These are phyloP conservation scores for Zangia roseola DNA, from an alignment of 768 basidiomycete genomes.

Conservation along the genomic window DNA sequence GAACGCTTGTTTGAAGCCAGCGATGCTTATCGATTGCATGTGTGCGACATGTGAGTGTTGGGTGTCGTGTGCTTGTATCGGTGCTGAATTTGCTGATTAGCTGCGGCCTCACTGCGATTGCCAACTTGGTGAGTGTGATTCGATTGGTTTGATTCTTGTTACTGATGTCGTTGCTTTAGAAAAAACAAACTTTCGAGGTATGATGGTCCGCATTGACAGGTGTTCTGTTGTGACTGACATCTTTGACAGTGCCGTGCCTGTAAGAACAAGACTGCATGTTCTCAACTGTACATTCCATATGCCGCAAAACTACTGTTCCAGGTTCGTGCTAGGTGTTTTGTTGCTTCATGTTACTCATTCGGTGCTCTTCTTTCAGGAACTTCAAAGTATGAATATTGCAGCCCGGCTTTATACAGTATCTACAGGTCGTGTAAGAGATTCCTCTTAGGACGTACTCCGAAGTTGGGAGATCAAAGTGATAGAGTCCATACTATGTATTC, in stretches of 20 bases:
- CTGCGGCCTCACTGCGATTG: conserved; percentile 95
- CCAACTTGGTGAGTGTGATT: conserved; percentile 73
- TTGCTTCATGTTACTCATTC: background rate
- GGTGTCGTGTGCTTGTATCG: background rate
- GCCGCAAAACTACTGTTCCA: conserved; percentile 97
- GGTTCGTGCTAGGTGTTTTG: conserved; percentile 40
- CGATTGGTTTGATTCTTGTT: conserved; percentile 3
- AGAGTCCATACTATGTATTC: conserved; percentile 34
- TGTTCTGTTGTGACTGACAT: conserved; percentile 3
- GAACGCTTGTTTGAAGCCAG: conserved; percentile 94
- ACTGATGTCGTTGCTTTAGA: conserved; percentile 40
- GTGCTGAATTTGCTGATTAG: conserved; percentile 37
- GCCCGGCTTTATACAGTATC: conserved; percentile 85
- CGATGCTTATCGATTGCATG: conserved; percentile 90
- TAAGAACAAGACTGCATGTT: conserved; percentile 94
- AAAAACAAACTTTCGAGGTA: conserved; percentile 97
- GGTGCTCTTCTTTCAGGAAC: conserved; percentile 51
- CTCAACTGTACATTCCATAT: conserved; percentile 91
- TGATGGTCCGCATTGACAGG: conserved; percentile 5
- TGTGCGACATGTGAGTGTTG: conserved; percentile 86
- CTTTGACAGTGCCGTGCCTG: conserved; percentile 78
- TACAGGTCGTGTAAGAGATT: conserved; percentile 79
- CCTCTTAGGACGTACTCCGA: conserved; percentile 11
- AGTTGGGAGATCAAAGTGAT: background rate
- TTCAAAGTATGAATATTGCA: conserved; percentile 96